Evolutionary conservation across 768 basidiomycete genomes (phyloP), one percentile per base, ranked within the genome.

Genomic region (Suillus weaverae): DNA sequence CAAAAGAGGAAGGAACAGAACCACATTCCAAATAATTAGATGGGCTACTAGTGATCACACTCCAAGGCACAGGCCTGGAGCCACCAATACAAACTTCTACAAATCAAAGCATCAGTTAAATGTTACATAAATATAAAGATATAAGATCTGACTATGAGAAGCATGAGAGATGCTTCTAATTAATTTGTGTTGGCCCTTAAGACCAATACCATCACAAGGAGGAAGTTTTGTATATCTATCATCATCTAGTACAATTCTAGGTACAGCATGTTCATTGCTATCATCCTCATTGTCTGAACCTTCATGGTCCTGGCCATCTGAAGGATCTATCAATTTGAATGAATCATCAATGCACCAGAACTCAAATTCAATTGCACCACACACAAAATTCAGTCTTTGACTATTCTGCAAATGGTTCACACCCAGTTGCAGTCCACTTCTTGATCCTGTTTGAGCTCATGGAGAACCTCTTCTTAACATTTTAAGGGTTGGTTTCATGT

Each of bases 271-370:
- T 10, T 2, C 46, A 48, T 48, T 11, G 63, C 67, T 4, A 11
- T 4, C 44, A 46, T 46, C 46, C 22, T 48, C 46, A 14, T 26
- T 2, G 9, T 36, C 51, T 18, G 51, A 53, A 53, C 26, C 66
- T 2, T n/a, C 41, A 20, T 65, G 69, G 69, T 32, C 69, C 2
- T 13, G 0, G 20, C 20, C 32, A 2, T 20, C 32, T 33, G 51
- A 53, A 53, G 51, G 51, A 5, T 53, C 51, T 53, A 53, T 39
- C 14, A 39, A 16, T 39, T 16, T 39, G n/a, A n/a, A n/a, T n/a
- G n/a, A 16, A 39, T 16, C 5, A 6, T 39, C 6, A 39, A 16
- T 39, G n/a, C n/a, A n/a, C n/a, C n/a, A n/a, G n/a, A n/a, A n/a
- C n/a, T n/a, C n/a, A n/a, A n/a, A n/a, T n/a, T n/a, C n/a, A n/a